Evolutionary conservation across 768 basidiomycete species (phyloP).

Genomic region (Boletus rufocinnamomeus): DNA sequence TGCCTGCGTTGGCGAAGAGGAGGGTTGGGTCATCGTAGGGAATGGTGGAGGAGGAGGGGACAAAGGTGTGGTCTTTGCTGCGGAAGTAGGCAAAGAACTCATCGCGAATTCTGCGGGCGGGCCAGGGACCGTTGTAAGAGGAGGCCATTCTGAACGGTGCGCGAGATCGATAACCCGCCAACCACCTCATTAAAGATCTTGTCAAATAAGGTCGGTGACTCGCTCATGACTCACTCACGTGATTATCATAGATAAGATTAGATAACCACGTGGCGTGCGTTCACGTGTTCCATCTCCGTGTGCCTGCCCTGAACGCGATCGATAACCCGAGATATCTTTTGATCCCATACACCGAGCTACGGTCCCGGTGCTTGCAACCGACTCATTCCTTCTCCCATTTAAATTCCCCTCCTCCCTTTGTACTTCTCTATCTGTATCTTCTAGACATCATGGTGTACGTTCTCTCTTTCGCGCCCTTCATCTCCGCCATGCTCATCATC

Average conservation of each 20-base stretch:
- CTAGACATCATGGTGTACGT: conserved; percentile 84
- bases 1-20: conserved; percentile 97
- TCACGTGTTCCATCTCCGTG: conserved; percentile 11
- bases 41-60: conserved; percentile 88
- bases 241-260: conserved; percentile 13
- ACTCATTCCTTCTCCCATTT: background rate
- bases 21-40: conserved; percentile 98
- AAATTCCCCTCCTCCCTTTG: conserved; percentile 12
- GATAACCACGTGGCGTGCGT: conserved; percentile 16
- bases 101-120: conserved; percentile 80
- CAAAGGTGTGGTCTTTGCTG: conserved; percentile 78
- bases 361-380: conserved; percentile 34
- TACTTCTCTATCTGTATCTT: conserved; percentile 38
- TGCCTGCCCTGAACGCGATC: conserved; percentile 50
- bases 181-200: conserved; percentile 7
- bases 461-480: conserved; percentile 7
- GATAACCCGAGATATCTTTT: conserved; percentile 39
- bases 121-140: conserved; percentile 55
- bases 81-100: conserved; percentile 92
- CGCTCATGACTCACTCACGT: conserved; percentile 16
- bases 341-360: conserved; percentile 17
- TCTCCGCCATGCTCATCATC: conserved; percentile 33
- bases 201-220: conserved; percentile 14
- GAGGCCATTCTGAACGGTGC: conserved; percentile 28
- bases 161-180: conserved; percentile 27